A percentile compares a stretch with the other conserved stretches of the same genome.
Conservation (phyloP, 2,329 filamentous ascomycete species). For the Scedosporium dehoogii region DNA sequence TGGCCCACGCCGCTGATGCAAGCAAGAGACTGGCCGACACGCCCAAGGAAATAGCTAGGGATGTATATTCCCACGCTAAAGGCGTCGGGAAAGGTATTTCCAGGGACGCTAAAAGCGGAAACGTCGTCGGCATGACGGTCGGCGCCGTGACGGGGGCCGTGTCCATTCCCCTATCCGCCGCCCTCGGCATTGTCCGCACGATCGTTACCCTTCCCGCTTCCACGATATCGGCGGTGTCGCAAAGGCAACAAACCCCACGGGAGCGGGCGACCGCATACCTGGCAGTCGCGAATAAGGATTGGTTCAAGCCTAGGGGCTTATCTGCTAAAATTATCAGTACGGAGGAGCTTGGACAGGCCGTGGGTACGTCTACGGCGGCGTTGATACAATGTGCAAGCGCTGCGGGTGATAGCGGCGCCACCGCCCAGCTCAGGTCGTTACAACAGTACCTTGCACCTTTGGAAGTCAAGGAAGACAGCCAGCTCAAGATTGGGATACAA, state of each 20-base stretch:
- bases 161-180: constrained; percentile 26
- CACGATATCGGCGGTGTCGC: constrained; percentile 22
- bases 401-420: not conserved
- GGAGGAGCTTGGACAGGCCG: constrained; percentile 11
- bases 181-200: constrained; percentile 25
- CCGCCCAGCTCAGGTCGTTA: not conserved
- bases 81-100: constrained; percentile 24
- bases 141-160: constrained; percentile 27
- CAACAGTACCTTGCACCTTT: not conserved
- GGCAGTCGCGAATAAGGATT: constrained; percentile 30
- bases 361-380: constrained; percentile 10
- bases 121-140: constrained; percentile 27
- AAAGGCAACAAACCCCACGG: constrained; percentile 28
- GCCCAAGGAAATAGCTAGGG: constrained; percentile 25
- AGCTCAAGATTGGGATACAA: not conserved
- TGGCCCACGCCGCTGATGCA: constrained; percentile 31
- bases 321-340: constrained; percentile 25
- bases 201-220: constrained; percentile 22
- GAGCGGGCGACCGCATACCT: constrained; percentile 31
- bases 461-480: not conserved
- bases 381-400: constrained; percentile 6
- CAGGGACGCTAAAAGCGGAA: constrained; percentile 25
- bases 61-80: constrained; percentile 25
- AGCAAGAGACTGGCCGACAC: constrained; percentile 23
- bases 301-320: constrained; percentile 29